These are phyloP conservation scores for Dendrothele bispora DNA, from an alignment of 768 basidiomycete genomes.

Conservation along the genomic window DNA sequence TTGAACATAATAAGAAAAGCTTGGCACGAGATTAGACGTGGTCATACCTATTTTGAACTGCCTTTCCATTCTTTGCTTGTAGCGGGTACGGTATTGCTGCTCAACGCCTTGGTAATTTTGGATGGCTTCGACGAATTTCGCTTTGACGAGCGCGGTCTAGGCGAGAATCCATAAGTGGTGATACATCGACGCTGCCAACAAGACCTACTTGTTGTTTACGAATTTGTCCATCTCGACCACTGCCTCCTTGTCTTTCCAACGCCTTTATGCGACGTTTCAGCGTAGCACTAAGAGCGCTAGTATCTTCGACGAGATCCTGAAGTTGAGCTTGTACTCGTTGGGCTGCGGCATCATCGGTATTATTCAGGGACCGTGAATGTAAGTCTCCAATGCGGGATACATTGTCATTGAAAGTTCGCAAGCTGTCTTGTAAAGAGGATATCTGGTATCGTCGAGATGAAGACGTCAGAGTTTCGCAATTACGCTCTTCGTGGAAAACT, in stretches of 20 bases:
- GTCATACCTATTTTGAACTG: slow-evolving; percentile 82
- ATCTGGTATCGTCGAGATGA: slow-evolving; percentile 48
- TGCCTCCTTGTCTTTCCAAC: slow-evolving; percentile 63
- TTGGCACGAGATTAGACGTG: too few species aligned
- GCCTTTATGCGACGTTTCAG: slow-evolving; percentile 75
- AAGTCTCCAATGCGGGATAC: slow-evolving; percentile 67
- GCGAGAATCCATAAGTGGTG: not conserved
- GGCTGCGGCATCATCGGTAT: slow-evolving; percentile 67
- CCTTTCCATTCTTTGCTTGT: slow-evolving; percentile 80
- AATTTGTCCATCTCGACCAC: slow-evolving; percentile 70
- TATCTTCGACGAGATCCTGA: slow-evolving; percentile 69
- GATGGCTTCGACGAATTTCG: slow-evolving; percentile 82
- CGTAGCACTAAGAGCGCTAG: slow-evolving; percentile 64
- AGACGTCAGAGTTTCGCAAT: not conserved
- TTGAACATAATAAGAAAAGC: not conserved
- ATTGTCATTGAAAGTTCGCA: slow-evolving; percentile 69
- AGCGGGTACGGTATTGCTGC: slow-evolving; percentile 72
- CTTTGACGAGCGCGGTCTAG: slow-evolving; percentile 63
- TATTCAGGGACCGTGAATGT: slow-evolving; percentile 74
- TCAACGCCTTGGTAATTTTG: slow-evolving; percentile 86
- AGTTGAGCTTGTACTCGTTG: slow-evolving; percentile 62
- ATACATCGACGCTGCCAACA: too few species aligned
- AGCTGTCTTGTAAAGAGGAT: slow-evolving; percentile 68
- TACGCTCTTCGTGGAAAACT: slow-evolving; percentile 45
- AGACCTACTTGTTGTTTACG: slow-evolving; percentile 71